Base-by-base conservation (phyloP, 768 basidiomycete genomes). In the Dioszegia aurantiaca region DNA sequence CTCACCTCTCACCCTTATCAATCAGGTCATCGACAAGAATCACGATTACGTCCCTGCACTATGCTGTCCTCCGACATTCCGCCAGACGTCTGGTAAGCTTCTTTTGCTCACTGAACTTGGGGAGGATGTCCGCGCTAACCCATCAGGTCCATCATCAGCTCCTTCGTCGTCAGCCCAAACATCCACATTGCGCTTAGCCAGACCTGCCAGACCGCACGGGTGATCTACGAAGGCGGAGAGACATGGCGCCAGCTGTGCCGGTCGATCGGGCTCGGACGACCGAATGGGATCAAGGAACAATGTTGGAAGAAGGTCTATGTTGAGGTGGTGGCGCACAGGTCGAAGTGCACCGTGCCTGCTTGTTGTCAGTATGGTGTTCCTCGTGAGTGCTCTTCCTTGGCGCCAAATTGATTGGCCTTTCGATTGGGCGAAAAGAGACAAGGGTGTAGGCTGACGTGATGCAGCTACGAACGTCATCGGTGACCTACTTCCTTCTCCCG, bases 361-460 rank as follows among this genome's bases (percentile, higher is more conserved):
- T 52, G 51, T 28, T 52, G 40, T 39, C 41, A 43, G 27, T 45
- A 31, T 44, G 54, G 42, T 12, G 41, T 55, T 6, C 54, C 54
- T 44, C 41, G 54, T 55, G 31, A 55, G 54, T 54, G 11, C 1
- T 10, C 2, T n/a, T n/a, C n/a, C 16, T 9, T 52, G 51, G 21
- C 40, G 40, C 24, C 41, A 43, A n/a, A 33, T 19, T 44, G 54
- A 30, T 12, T 26, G 43, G 5, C 54, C 54, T 44, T 28, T 41
- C 45, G 31, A 55, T 41, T 54, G 11, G 1, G 3, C 2, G 10
- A 30, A 28, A 16, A 12, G 33, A 19, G 6, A 9, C 11, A 23
- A 41, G 24, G n/a, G n/a, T 3, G 21, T 16, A 17, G 39, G 27
- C 52, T 54, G 39, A 54, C 12, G 8, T 30, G 23, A 31, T 14